Conservation (phyloP, 2,329 filamentous ascomycete genomes). For the Fusarium longipes region DNA sequence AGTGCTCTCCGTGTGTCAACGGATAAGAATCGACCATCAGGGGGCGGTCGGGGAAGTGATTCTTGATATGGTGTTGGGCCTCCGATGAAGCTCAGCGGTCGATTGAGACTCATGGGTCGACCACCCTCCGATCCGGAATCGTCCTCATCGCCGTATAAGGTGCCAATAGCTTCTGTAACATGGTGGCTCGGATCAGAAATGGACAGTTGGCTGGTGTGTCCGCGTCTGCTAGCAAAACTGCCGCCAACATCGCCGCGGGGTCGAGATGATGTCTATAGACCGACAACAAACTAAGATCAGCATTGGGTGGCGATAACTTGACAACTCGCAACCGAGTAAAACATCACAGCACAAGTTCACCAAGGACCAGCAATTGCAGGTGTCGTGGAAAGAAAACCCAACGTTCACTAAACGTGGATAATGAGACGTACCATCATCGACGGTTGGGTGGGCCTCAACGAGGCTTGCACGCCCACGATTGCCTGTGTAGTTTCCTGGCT, state of each 20-base stretch:
- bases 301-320: conserved; percentile 33
- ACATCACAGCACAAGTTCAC: background rate
- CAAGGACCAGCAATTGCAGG: background rate
- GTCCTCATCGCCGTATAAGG: conserved; percentile 84
- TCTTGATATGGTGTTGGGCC: conserved; percentile 64
- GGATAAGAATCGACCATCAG: conserved; percentile 48
- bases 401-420: conserved; percentile 19
- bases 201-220: conserved; percentile 68
- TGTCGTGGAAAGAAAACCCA: conserved; percentile 5
- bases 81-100: conserved; percentile 79
- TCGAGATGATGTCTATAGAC: conserved; percentile 66
- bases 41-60: conserved; percentile 54
- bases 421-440: conserved; percentile 63
- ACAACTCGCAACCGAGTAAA: conserved; percentile 9
- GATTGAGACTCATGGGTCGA: conserved; percentile 73
- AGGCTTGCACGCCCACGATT: conserved; percentile 51
- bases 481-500: conserved; percentile 43
- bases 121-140: conserved; percentile 67
- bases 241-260: conserved; percentile 65
- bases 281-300: conserved; percentile 39
- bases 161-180: conserved; percentile 93
- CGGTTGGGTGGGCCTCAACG: conserved; percentile 52
- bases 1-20: conserved; percentile 56
- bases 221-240: conserved; percentile 68
- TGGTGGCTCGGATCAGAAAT: conserved; percentile 93